Conservation (phyloP, 305 asterid genomes). For the Petunia hybrid region DNA sequence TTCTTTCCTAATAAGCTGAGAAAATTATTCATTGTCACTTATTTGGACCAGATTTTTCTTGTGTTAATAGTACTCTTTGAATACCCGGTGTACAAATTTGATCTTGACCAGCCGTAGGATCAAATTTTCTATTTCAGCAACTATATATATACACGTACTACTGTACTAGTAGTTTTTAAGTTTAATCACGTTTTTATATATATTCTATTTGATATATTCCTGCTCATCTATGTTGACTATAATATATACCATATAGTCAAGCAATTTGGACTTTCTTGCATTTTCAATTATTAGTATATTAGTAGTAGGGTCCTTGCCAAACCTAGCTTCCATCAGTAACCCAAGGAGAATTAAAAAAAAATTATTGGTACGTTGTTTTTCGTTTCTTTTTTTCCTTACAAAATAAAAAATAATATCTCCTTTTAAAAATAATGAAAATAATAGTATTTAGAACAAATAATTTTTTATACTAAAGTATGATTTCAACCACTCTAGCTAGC, state of each 20-base stretch:
- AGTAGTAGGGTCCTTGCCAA: no score
- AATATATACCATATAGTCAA: not conserved
- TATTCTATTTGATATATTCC: not conserved
- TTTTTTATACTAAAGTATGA: no score
- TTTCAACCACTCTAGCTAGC: not conserved
- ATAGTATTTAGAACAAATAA: not conserved
- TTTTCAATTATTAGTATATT: not conserved
- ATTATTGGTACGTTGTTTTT: not conserved
- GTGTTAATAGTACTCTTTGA: not conserved
- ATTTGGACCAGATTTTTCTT: not conserved
- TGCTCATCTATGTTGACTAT: conserved; percentile 11
- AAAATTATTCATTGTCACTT: not conserved
- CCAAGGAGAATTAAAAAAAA: not conserved
- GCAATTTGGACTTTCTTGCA: not conserved
- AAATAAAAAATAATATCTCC: not conserved
- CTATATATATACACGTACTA: not conserved
- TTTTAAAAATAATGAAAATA: not conserved
- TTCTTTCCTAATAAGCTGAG: not conserved
- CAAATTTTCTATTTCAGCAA: not conserved
- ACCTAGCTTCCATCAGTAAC: no score
- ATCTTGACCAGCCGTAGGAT: not conserved
- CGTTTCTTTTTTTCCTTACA: not conserved
- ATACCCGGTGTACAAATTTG: conserved; percentile 7
- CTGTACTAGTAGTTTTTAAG: not conserved
- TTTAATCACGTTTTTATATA: not conserved